Base-by-base conservation (phyloP, 495 filamentous ascomycete genomes). In the Penicillium nucicola region DNA sequence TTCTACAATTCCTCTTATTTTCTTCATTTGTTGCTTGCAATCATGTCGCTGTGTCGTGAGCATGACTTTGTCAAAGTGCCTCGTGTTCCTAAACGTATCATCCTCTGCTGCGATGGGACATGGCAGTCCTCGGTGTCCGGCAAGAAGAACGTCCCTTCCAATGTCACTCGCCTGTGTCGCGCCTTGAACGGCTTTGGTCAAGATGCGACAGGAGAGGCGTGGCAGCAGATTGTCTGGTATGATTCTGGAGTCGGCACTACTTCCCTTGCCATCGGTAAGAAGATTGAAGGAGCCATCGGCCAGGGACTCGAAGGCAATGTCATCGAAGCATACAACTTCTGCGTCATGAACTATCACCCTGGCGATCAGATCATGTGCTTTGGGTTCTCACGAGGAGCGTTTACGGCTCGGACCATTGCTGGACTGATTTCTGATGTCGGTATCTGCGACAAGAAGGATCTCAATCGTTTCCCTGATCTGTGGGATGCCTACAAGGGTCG, bases 311-410 rank as follows among this genome's bases (percentile, higher is more conserved):
- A 64, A 23, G 46, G 46, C 13, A 48, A 48, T 33, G 36, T 48
- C 18, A 40, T 61, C 22, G 57, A 61, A 42, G 57, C 57, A 2
- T 64, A 64, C 23, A 61, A 64, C 23, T 64, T 61, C 44, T 55
- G 37, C 30, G 46, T 48, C 17, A 31, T 61, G 19, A 82, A 84
- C 53, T 82, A 78, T 48, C 56, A 63, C 8, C 55, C 61, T 3
- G 79, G 76, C 15, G 82, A 85, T 58, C 69, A 84, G 54, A 78
- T 85, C 17, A 79, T 73, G 61, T 76, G 81, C 44, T 75, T 85
- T 45, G 82, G 82, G 2, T 85, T 84, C 58, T 83, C 79, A 1
- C 69, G 82, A 7, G 82, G 82, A 4, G 80, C 81, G 1, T 85
- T 75, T 49, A 83, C 82, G 1, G 82, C 75, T 3, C 69, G 82